phyloP scores from a whole-genome alignment of 2,329 filamentous ascomycete species.

The Fusarium temperatum region DNA sequence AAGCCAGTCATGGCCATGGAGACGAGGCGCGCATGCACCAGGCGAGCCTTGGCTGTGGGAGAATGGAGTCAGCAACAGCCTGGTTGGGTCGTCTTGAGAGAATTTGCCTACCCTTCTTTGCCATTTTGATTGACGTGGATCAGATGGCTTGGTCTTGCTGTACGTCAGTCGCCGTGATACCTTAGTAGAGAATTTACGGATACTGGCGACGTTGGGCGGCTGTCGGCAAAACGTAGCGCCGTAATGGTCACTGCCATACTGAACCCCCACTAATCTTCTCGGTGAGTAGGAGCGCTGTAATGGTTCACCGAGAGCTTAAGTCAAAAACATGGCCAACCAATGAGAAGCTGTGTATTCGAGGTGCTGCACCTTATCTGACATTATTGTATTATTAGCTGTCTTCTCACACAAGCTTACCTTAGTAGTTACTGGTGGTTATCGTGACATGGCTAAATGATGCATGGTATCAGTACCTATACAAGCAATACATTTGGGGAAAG shows the following conservation, averaged over 20 bases:
- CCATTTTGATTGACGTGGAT: constrained; percentile 35
- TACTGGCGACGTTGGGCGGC: constrained; percentile 10
- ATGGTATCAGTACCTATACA: background rate
- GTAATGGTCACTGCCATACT: background rate
- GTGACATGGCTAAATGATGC: background rate
- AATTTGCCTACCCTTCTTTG: constrained; percentile 39
- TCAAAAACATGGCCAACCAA: constrained; percentile 22
- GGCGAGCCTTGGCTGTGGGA: constrained; percentile 81
- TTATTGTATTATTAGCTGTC: background rate
- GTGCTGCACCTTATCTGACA: background rate
- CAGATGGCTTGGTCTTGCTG: constrained; percentile 24
- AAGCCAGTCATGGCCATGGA: constrained; percentile 99
- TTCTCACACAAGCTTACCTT: background rate
- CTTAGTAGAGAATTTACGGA: constrained; percentile 39
- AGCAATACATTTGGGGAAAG: background rate
- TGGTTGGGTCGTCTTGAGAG: background rate
- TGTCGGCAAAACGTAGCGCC: constrained; percentile 36
- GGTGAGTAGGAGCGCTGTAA: background rate
- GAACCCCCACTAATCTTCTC: background rate
- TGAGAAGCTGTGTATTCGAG: constrained; percentile 10
- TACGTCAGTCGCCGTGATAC: constrained; percentile 13
- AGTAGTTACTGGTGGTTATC: constrained; percentile 3
- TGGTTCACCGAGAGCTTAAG: constrained; percentile 2
- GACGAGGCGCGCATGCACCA: constrained; percentile 91
- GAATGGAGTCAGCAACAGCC: constrained; percentile 13